phyloP scores from a whole-genome alignment of 108 stramenopile species.

The Nitzschia sp. region DNA sequence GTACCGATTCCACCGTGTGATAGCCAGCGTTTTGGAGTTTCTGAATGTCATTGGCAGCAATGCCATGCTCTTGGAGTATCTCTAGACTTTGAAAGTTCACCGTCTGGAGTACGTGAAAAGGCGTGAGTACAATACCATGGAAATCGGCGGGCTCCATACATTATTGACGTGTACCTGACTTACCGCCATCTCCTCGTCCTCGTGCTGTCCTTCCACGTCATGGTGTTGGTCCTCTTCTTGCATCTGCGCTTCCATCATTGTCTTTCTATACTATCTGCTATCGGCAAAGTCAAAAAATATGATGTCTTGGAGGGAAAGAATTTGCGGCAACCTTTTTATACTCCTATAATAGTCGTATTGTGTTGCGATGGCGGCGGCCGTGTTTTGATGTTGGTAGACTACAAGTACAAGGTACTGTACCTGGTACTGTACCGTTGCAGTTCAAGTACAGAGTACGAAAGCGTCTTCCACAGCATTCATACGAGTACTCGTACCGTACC shows the following conservation, averaged over 20 bases:
- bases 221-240: constrained; percentile 40
- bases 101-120: constrained; percentile 6
- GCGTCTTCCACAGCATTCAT: too few species aligned
- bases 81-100: constrained; percentile 70
- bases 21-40: constrained; percentile 96
- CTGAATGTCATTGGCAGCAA: constrained; percentile 93
- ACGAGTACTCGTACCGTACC: too few species aligned
- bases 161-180: too few species aligned
- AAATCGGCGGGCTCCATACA: too few species aligned
- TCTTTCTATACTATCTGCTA: neutral
- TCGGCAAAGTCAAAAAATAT: neutral
- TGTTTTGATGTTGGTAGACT: too few species aligned
- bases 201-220: constrained; percentile 40
- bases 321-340: constrained; percentile 32
- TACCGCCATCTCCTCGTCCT: constrained; percentile 48
- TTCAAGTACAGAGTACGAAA: too few species aligned
- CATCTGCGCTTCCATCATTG: constrained; percentile 45
- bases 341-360: too few species aligned
- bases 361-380: too few species aligned
- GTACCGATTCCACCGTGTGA: constrained; percentile 93
- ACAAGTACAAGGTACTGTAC: too few species aligned
- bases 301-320: neutral
- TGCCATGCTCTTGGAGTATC: constrained; percentile 91
- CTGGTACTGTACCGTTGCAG: too few species aligned
- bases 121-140: too few species aligned